A percentile compares a stretch with the other conserved stretches of the same genome.
Evolutionary conservation across 352 stramenopile species (phyloP).

Genomic region (Phytophthora constricta): DNA sequence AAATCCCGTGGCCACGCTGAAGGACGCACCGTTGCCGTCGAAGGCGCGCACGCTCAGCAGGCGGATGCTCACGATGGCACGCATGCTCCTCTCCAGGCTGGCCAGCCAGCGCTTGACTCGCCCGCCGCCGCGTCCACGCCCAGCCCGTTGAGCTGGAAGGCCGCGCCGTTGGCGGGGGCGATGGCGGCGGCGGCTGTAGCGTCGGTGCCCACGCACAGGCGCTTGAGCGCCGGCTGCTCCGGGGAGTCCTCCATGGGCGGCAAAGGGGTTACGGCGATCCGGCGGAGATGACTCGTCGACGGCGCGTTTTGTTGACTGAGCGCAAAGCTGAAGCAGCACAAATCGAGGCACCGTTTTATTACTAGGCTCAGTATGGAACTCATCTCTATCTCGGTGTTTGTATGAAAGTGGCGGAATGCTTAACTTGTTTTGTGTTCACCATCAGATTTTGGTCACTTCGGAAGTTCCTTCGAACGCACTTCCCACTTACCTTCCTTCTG

Average conservation of each 20-base stretch:
- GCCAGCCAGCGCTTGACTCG: constrained; percentile 77
- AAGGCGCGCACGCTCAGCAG: constrained; percentile 88
- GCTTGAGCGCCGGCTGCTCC: constrained; percentile 34
- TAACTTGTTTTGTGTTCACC: too few species aligned
- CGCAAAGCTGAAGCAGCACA: neutral
- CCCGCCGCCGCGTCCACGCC: constrained; percentile 39
- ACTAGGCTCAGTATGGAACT: too few species aligned
- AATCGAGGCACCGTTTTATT: too few species aligned
- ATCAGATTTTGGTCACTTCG: too few species aligned
- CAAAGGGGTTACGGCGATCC: neutral
- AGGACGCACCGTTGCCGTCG: constrained; percentile 87
- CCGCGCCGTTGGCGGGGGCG: constrained; percentile 21
- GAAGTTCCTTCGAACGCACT: neutral
- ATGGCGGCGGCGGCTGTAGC: neutral
- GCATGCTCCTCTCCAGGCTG: constrained; percentile 75
- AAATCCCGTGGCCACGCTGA: constrained; percentile 91
- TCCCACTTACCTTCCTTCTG: neutral
- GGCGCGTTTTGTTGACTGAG: neutral
- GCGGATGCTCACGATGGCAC: constrained; percentile 88
- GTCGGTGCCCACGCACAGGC: neutral
- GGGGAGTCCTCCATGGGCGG: constrained; percentile 26
- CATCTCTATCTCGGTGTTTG: too few species aligned
- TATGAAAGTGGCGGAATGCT: too few species aligned
- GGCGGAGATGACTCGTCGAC: neutral
- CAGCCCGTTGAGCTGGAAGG: constrained; percentile 44